Evolutionary conservation across 23 red algal species (phyloP).

Genomic region (Gracilaria caudata): DNA sequence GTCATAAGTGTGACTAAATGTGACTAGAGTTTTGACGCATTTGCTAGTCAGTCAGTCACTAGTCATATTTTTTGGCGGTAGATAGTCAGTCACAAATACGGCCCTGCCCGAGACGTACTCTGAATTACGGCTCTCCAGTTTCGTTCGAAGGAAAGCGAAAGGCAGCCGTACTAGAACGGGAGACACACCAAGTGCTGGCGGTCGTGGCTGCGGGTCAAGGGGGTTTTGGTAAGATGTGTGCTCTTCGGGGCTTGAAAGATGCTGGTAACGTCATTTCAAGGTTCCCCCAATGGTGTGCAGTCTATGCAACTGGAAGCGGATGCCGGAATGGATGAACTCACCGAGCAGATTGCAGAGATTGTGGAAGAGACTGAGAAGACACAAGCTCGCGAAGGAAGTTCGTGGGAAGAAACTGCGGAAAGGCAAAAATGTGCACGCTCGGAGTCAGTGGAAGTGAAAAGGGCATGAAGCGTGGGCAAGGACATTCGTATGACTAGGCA

Average conservation of each 20-base stretch:
- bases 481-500: too few species aligned
- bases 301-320: background rate
- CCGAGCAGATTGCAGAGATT: background rate
- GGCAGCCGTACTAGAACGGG: background rate
- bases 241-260: background rate
- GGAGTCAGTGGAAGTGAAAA: too few species aligned
- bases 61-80: too few species aligned
- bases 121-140: background rate
- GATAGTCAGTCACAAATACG: too few species aligned
- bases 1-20: too few species aligned
- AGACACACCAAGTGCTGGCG: background rate
- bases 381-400: background rate
- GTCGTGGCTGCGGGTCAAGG: background rate
- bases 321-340: background rate
- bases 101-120: background rate
- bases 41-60: too few species aligned
- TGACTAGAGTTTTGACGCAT: too few species aligned
- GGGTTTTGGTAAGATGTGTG: constrained; percentile 5
- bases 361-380: background rate
- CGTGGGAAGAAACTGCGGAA: background rate
- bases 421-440: too few species aligned
- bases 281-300: constrained; percentile 9
- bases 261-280: background rate
- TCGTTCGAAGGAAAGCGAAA: background rate
- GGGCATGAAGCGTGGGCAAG: too few species aligned